Evolutionary conservation across 1,284 basidiomycete genomes (phyloP).

Genomic region (Moniliophthora roreri): DNA sequence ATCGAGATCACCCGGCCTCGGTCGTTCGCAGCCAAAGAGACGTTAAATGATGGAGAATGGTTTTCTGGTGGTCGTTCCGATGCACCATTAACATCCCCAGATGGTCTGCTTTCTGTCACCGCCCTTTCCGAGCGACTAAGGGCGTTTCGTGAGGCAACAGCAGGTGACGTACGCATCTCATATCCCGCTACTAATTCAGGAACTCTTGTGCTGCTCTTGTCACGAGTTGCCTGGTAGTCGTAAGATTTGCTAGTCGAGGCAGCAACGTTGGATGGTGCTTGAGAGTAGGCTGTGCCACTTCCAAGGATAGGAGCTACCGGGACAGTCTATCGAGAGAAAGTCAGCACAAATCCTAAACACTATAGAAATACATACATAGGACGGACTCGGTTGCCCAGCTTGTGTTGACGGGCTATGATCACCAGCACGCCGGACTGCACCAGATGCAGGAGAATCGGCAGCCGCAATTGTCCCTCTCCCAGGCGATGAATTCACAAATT

Average conservation of each 20-base stretch:
- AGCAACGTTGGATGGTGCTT: background rate
- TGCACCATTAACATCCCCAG: too few relatives aligned
- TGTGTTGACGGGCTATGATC: background rate
- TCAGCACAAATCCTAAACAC: background rate
- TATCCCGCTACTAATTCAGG: conserved; percentile 23
- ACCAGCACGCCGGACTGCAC: background rate
- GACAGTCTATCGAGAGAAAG: background rate
- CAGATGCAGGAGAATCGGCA: background rate
- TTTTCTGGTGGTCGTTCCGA: background rate
- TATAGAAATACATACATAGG: background rate
- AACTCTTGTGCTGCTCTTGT: conserved; percentile 15
- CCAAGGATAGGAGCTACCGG: background rate
- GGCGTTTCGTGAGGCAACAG: background rate
- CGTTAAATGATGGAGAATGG: conserved; percentile 14
- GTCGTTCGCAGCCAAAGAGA: conserved; percentile 10
- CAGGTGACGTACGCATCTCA: conserved; percentile 20
- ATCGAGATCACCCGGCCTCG: conserved; percentile 13
- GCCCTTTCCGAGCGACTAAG: background rate
- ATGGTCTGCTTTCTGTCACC: background rate
- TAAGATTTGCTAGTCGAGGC: background rate
- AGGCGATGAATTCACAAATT: background rate
- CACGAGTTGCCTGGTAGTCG: background rate
- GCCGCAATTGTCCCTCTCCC: background rate
- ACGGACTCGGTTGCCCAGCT: background rate
- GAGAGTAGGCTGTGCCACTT: too few relatives aligned